Evolutionary conservation across 2,329 filamentous ascomycete species (phyloP), one percentile per base, ranked within the genome.

Genomic region (Fonsecaea monophora): DNA sequence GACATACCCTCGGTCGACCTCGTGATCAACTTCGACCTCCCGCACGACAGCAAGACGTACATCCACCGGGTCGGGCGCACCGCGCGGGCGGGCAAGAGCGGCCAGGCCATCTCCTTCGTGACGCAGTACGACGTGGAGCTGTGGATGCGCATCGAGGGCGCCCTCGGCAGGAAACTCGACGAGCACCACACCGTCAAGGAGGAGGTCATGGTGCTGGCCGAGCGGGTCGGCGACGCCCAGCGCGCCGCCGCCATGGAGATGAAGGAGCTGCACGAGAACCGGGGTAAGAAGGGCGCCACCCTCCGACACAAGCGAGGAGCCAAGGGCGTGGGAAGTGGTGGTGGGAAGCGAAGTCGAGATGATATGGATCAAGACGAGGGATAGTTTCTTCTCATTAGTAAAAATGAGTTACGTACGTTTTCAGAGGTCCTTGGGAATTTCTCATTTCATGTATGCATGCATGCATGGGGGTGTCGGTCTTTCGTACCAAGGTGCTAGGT

Each of bases 91-190:
- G 93, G 93, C 21, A 94, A 94, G 77, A 90, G 89, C 1, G 94
- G 94, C 58, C 87, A 91, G 62, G 92, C 93, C 8, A 85, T 97
- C 55, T 92, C 85, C 60, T 79, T 97, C 4, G 89, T 95, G 4
- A 96, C 92, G 0, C 93, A 97, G 78, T 96, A 96, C 72, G 93
- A 96, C 74, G 81, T 94, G 1, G 91, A 94, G 77, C 85, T 95
- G 40, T 96, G 87, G 79, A 81, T 90, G 74, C 84, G 92, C 21
- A 96, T 96, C 59, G 94, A 97, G 78, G 87, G 88, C 5, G 92
- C 92, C 0, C 81, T 97, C 12, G 92, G 91, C 6, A 90, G 90
- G 81, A 89, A 94, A 80, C 81, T 95, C 64, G 79, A 84, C 0
- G 88, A 91, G 76, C 91, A 91, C 75, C 81, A 86, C 7, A 83